Evolutionary conservation across 148 eudicot species (phyloP), one percentile per base, ranked within the genome.

Genomic region (Simmondsia chinensis): DNA sequence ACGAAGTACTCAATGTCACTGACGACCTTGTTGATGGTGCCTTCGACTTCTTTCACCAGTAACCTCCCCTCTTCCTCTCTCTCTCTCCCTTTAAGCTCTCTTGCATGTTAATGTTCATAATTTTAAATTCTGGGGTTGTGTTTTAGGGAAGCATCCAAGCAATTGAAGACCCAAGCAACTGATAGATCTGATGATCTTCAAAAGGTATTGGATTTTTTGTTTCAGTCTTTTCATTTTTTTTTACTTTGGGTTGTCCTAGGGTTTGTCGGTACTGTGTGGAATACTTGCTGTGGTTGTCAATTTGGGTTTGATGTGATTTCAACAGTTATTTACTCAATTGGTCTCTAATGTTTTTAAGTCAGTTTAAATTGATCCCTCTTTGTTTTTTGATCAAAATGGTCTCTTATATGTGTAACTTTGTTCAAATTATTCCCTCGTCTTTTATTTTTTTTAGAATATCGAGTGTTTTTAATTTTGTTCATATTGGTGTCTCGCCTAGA

Each of bases 1-100:
- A 88, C 65, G 83, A 71, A 35, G 64, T 67, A 50, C 67, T 80
- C 33, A 80, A 89, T 49, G 24, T 20, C 3, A 82, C 76, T 22
- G 87, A 75, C 47, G 72, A 75, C 6, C 22, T 84, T 6, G 46
- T 73, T 24, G 87, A 84, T 8, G 80, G 60, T 12, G 95, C 97
- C 45, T 89, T 89, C 60, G 56, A 59, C 48, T 63, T 37, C 66
- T 76, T 80, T 52, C 77, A 60, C 31, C 69, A 64, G 96, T 88
- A 49, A 46, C 43, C 23, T 32, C 18, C 26, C 37, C 38, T 32
- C 39, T 49, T 41, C 40, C 63, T 51, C 39, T 40, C 30, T 44
- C 25, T 29, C 20, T 25, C 12, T 11, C 17, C 23, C 1, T 33
- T 11, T 15, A 11, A 33, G 52, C 51, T 36, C 32, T 15, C 12